Evolutionary conservation across 163 green algal species (phyloP), one percentile per base, ranked within the genome.

Genomic region (Picocystis sp.): DNA sequence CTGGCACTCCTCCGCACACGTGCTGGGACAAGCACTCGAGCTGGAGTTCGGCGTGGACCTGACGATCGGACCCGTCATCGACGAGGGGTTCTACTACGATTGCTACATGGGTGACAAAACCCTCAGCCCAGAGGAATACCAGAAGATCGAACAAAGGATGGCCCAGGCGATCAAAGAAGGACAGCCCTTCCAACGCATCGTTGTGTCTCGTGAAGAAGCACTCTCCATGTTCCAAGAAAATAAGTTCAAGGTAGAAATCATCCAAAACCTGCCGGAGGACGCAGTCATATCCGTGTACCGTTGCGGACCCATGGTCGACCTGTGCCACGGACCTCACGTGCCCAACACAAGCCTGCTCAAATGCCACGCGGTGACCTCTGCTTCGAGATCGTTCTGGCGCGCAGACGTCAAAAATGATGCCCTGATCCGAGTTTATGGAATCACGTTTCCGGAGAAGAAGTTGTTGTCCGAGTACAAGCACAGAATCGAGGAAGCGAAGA

Each of bases 241-340:
- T 78, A 89, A 92, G 63, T 98, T 98, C 80, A 98, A 98, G 77
- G 79, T 92, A 23, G 88, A 97, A 73, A 84, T 96, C 61, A 93
- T 97, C 65, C 56, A 63, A 9, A 75, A 75, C 33, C 76, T 97
- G 38, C 75, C 83, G 2, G 58, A 72, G 25, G 81, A 86, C 25
- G 78, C 77, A 47, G 75, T 71, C 51, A 98, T 97, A 71, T 83
- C 75, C 6, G 59, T 89, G 21, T 98, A 96, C 76, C 64, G 79
- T 19, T 82, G 77, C 55, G 89, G 89, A 8, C 85, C 87, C 41
- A 93, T 97, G 83, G 87, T 96, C 49, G 89, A 97, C 65, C 67
- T 98, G 25, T 97, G 89, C 74, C 66, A 71, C 33, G 89, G 87
- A 6, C 88, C 87, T 5, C 89, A 96, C 66, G 50, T 96, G 48